Base-by-base conservation (phyloP, 2,329 filamentous ascomycete genomes). In the Myriosclerotinia scirpicola region DNA sequence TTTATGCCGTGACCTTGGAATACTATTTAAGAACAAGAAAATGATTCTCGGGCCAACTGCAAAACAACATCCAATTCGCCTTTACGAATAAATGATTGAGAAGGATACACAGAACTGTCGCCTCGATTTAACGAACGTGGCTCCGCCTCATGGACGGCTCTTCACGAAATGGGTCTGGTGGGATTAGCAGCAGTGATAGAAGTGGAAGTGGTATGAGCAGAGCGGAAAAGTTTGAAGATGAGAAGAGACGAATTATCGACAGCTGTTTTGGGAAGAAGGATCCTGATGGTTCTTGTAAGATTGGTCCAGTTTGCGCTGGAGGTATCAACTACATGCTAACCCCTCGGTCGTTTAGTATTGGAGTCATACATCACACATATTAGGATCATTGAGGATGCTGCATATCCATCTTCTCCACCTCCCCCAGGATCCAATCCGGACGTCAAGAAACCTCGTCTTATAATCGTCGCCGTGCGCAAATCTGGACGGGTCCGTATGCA, bases 291-390 rank as follows among this genome's bases (percentile, higher is more conserved):
- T 90, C 92, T 68, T 83, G 92, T 96, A 85, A 71, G 69, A 69
- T 40, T 50, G 64, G 48, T 54, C 55, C 26, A n/a, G 44, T 53
- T 54, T 36, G 44, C 54, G 58, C 48, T 56, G n/a, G 60, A 50
- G 22, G 36, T 58, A 26, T 58, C 54, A 26, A 30, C 30, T 38
- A 22, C 7, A 40, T 55, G 55, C 73, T 77, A 65, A 77, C 71
- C 34, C 22, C 65, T 62, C 67, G 26, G 48, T 38, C 50, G 34
- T 70, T 62, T 74, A 92, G 90, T 91, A 72, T 82, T 88, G 72
- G 95, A 99, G 81, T 97, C 93, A 44, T 99, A 99, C 81, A 99
- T 99, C 75, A 99, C 95, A 30, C 95, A 99, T 77, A 93, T 98
- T 74, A 87, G 90, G 75, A 93, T 99, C 75, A 87, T 87, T 71